Conservation (phyloP, 2,329 filamentous ascomycete genomes). For the Diplodia seriata region DNA sequence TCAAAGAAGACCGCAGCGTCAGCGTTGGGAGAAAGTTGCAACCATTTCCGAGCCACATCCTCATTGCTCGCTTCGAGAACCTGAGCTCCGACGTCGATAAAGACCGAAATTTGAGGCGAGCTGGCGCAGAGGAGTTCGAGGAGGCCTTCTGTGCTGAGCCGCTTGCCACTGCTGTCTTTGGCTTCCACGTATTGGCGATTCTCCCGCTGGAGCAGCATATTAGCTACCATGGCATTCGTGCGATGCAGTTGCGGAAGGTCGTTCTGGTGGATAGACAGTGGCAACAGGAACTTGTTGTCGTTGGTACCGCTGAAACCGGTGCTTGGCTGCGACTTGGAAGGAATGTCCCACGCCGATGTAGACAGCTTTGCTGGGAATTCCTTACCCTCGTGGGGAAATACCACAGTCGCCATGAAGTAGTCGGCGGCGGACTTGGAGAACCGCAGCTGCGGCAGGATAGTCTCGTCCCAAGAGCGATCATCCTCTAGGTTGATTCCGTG, state of each 20-base stretch:
- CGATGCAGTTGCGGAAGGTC: slow-evolving; percentile 63
- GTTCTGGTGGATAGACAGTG: slow-evolving; percentile 61
- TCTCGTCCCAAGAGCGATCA: slow-evolving; percentile 51
- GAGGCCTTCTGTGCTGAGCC: slow-evolving; percentile 40
- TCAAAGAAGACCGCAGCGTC: slow-evolving; percentile 62
- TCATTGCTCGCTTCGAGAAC: slow-evolving; percentile 64
- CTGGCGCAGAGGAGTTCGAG: slow-evolving; percentile 52
- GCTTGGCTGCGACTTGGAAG: slow-evolving; percentile 45
- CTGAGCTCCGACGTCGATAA: slow-evolving; percentile 75
- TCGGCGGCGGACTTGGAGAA: slow-evolving; percentile 64
- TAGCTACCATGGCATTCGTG: slow-evolving; percentile 72
- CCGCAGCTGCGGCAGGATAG: slow-evolving; percentile 62
- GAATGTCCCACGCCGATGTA: slow-evolving; percentile 73
- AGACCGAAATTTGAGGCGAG: slow-evolving; percentile 50
- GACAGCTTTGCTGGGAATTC: slow-evolving; percentile 70
- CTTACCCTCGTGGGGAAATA: slow-evolving; percentile 68
- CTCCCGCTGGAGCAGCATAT: slow-evolving; percentile 60
- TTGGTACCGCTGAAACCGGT: slow-evolving; percentile 76
- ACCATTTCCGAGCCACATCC: slow-evolving; percentile 59
- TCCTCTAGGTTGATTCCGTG: slow-evolving; percentile 54
- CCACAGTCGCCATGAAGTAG: slow-evolving; percentile 65
- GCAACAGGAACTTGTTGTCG: slow-evolving; percentile 66
- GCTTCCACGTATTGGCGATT: slow-evolving; percentile 57
- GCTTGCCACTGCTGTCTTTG: slow-evolving; percentile 40
- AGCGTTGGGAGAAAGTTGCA: slow-evolving; percentile 48